Percentiles rank a stretch among this genome's conserved stretches.
Evolutionary conservation across 352 stramenopile species (phyloP).

Genomic region (Sclerospora graminicola): DNA sequence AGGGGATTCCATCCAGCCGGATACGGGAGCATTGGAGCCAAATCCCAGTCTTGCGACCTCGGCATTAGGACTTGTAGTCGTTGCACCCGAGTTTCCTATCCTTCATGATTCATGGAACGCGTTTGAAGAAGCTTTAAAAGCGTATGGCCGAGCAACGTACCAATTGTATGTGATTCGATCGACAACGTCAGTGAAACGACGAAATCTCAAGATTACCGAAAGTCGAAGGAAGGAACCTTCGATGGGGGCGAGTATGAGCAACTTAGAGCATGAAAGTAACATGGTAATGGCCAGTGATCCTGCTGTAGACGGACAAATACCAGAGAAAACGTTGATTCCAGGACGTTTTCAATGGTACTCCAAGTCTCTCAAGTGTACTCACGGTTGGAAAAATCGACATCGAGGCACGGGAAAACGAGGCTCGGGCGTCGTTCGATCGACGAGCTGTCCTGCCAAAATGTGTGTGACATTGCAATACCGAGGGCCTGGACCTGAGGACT

Average conservation of each 20-base stretch:
- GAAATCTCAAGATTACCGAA: conserved; percentile 59
- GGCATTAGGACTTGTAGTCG: conserved; percentile 12
- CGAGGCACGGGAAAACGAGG: conserved; percentile 58
- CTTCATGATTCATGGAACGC: conserved; percentile 53
- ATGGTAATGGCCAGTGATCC: not conserved
- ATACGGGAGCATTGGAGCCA: not conserved
- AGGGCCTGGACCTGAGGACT: conserved; percentile 25
- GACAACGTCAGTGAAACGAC: conserved; percentile 60
- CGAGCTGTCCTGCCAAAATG: conserved; percentile 66
- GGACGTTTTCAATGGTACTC: conserved; percentile 66
- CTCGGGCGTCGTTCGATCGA: conserved; percentile 47
- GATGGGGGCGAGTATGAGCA: not conserved
- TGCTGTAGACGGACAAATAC: not conserved
- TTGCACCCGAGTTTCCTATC: conserved; percentile 32
- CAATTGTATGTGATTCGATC: conserved; percentile 73
- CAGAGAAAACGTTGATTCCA: conserved; percentile 41
- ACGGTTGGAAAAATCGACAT: conserved; percentile 66
- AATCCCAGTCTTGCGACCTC: not conserved
- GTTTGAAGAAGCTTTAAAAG: conserved; percentile 53
- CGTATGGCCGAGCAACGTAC: conserved; percentile 48
- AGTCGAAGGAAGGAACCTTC: conserved; percentile 14
- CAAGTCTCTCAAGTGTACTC: conserved; percentile 74
- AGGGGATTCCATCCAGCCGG: not conserved
- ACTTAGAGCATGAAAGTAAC: not conserved
- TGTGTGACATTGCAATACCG: conserved; percentile 60